Base-by-base conservation (phyloP, 306 rosid genomes). In the Vicia villosa region DNA sequence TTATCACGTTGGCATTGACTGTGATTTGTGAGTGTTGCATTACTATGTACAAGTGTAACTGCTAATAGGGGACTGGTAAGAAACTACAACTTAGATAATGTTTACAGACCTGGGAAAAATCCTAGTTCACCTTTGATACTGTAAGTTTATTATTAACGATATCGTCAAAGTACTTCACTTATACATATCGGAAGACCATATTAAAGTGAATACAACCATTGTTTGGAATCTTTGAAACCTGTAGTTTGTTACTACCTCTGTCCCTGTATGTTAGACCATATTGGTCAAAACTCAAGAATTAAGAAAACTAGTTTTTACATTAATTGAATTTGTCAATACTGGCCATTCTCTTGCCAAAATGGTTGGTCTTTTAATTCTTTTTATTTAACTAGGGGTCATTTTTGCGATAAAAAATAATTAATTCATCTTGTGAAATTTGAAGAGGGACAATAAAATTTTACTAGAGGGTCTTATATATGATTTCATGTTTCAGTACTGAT, bases 161-260 rank as follows among this genome's bases (percentile, higher is more conserved):
- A 21, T 11, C 37, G 10, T 42, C 37, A 30, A 50, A 17, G 43
- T 41, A 30, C 52, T 42, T 32, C 30, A 7, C 9, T 49, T 10
- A 34, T 67, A 46, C 36, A 58, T 1, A 47, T 37, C 59, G 16
- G 32, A 65, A 79, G 22, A 41, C 56, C 69, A 42, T 57, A 57
- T 19, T 10, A 38, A 56, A n/a, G 66, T 42, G n/a, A 22, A 26
- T 34, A 16, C 9, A 2, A 26, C 17, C 7, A 20, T 21, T 68
- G 52, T 34, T 60, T 58, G 72, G 16, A 57, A 64, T 36, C 63
- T 42, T 50, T 36, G 71, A 36, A 54, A 54, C 19, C 24, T 16
- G 22, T 79, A 5, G 9, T 13, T 74, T 26, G 73, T 37, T 42
- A 20, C 54, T 20, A 50, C 28, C 57, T 50, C n/a, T 20, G 13